These are phyloP conservation scores for Tulasnella calospora DNA, from an alignment of 768 basidiomycete genomes.

Conservation along the genomic window DNA sequence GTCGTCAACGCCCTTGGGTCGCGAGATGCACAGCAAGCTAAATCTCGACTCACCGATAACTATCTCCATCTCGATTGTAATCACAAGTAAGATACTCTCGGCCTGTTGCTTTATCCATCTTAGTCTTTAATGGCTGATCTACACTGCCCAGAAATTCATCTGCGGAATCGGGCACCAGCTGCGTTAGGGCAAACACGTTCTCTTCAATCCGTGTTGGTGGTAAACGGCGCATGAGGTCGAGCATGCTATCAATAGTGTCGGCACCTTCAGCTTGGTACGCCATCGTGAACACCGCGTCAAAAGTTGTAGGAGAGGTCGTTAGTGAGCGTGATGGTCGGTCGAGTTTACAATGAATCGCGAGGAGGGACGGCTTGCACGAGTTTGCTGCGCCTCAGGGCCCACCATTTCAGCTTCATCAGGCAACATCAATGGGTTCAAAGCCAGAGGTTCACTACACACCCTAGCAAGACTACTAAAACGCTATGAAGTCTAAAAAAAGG, in stretches of 20 bases:
- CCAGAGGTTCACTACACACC: background rate
- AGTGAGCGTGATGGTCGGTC: background rate
- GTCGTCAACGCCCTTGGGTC: background rate
- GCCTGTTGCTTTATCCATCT: conserved; percentile 72
- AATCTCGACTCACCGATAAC: conserved; percentile 59
- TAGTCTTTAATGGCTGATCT: conserved; percentile 85
- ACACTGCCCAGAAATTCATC: conserved; percentile 93
- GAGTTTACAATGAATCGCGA: conserved; percentile 12
- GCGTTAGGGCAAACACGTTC: conserved; percentile 76
- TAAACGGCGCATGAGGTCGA: conserved; percentile 93
- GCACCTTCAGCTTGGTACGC: background rate
- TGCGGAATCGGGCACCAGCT: conserved; percentile 84
- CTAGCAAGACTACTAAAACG: background rate
- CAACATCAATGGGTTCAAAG: background rate
- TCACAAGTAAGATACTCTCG: conserved; percentile 90
- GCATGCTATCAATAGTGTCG: conserved; percentile 87
- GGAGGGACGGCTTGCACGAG: conserved; percentile 9
- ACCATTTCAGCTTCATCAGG: background rate
- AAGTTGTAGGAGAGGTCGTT: background rate
- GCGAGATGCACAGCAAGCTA: background rate
- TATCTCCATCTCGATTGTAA: conserved; percentile 88
- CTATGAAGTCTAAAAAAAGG: background rate
- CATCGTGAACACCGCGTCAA: conserved; percentile 8
- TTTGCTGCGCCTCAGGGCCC: conserved; percentile 14
- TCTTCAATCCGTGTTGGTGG: conserved; percentile 85